phyloP scores from a whole-genome alignment of 805 yeast species.

The Metschnikowia lunata region DNA sequence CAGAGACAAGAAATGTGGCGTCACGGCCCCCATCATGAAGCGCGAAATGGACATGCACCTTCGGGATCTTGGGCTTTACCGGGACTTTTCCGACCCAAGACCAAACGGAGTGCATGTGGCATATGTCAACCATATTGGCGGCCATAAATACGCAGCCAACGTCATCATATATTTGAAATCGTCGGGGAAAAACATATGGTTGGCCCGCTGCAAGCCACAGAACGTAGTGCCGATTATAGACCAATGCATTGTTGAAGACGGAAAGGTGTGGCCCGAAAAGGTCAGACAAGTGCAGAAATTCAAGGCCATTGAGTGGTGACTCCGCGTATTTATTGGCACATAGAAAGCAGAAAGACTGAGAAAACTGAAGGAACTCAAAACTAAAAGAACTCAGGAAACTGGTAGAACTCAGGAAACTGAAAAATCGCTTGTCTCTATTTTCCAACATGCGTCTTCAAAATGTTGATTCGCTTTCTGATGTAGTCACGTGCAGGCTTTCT shows the following conservation, averaged over 20 bases:
- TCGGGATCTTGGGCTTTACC: conserved; percentile 62
- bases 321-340: too few relatives aligned
- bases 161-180: conserved; percentile 64
- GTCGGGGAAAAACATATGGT: conserved; percentile 78
- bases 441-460: conserved; percentile 27
- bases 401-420: too few relatives aligned
- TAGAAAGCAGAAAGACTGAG: too few relatives aligned
- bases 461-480: conserved; percentile 48
- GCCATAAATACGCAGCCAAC: conserved; percentile 93
- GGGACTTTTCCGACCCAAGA: conserved; percentile 74
- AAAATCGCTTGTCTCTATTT: background rate
- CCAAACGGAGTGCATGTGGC: conserved; percentile 70
- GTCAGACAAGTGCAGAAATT: conserved; percentile 59
- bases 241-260: conserved; percentile 65
- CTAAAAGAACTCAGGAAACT: too few relatives aligned
- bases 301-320: conserved; percentile 50
- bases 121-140: conserved; percentile 86
- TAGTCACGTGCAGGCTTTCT: conserved; percentile 45
- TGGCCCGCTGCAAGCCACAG: conserved; percentile 78
- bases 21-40: conserved; percentile 88
- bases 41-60: conserved; percentile 70
- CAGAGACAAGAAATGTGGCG: conserved; percentile 89
- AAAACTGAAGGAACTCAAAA: too few relatives aligned
- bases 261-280: conserved; percentile 65
- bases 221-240: conserved; percentile 72